Percentiles rank a stretch among this genome's conserved stretches.
phyloP scores from a whole-genome alignment of 2,329 filamentous ascomycete genomes.

The Neofusicoccum ribis region DNA sequence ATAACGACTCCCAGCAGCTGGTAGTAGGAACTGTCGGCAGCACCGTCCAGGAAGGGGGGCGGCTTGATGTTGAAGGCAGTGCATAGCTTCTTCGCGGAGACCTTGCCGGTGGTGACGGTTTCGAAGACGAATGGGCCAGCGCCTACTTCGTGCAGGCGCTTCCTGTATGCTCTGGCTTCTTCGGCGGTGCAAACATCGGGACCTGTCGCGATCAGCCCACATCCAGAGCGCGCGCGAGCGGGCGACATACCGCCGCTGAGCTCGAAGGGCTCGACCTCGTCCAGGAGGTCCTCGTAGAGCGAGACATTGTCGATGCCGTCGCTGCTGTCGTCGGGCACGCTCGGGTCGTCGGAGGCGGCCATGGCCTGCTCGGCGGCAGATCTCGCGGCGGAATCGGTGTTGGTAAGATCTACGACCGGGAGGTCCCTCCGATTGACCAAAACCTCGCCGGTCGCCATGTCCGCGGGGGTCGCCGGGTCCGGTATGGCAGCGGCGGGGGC shows the following conservation, averaged over 20 bases:
- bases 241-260: conserved; percentile 14
- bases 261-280: conserved; percentile 22
- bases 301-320: conserved; percentile 35
- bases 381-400: conserved; percentile 10
- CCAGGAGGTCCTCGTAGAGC: conserved; percentile 24
- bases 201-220: conserved; percentile 24
- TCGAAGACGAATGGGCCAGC: conserved; percentile 73
- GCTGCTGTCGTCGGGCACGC: conserved; percentile 25
- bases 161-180: conserved; percentile 68
- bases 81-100: conserved; percentile 79
- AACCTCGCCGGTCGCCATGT: conserved; percentile 19
- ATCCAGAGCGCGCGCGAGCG: background rate
- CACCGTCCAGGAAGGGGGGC: conserved; percentile 70
- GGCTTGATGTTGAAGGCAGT: conserved; percentile 81
- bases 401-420: conserved; percentile 13
- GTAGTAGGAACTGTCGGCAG: conserved; percentile 73
- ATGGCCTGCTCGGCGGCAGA: conserved; percentile 12
- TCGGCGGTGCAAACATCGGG: conserved; percentile 34
- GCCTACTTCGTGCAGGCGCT: conserved; percentile 73
- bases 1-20: conserved; percentile 74
- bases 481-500: background rate
- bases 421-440: conserved; percentile 16
- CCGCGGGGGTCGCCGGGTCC: background rate
- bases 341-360: conserved; percentile 8
- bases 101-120: conserved; percentile 66